Conservation (phyloP, 257 asterid species). For the Salvia rosmarinus region DNA sequence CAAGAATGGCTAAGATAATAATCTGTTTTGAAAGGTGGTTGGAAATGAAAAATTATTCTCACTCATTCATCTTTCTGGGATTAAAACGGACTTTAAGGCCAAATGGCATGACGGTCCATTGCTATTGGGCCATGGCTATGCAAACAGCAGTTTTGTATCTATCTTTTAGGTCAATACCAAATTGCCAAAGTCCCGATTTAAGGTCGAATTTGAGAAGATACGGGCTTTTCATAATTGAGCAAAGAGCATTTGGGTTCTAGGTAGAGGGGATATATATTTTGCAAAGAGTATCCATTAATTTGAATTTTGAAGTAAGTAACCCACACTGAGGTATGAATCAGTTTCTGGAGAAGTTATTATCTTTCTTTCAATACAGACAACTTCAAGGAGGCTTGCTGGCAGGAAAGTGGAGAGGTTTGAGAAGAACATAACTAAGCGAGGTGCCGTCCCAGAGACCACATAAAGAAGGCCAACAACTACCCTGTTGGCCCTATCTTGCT, state of each 20-base stretch:
- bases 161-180: too few relatives aligned
- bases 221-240: too few relatives aligned
- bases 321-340: background rate
- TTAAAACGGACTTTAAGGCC: too few relatives aligned
- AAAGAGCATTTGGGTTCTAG: too few relatives aligned
- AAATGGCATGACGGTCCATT: too few relatives aligned
- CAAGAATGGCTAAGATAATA: background rate
- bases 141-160: too few relatives aligned
- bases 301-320: background rate
- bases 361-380: conserved; percentile 55
- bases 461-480: conserved; percentile 77
- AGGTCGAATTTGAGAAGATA: too few relatives aligned
- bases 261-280: too few relatives aligned
- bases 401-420: conserved; percentile 89
- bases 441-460: conserved; percentile 72
- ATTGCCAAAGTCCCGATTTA: too few relatives aligned
- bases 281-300: too few relatives aligned
- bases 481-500: conserved; percentile 94
- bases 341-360: background rate
- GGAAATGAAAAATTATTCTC: background rate
- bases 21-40: background rate
- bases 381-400: conserved; percentile 86
- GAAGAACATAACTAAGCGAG: conserved; percentile 88
- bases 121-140: too few relatives aligned
- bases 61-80: background rate